Evolutionary conservation across 2,329 filamentous ascomycete genomes (phyloP), one percentile per base, ranked within the genome.

Genomic region (Microcera coccophila): DNA sequence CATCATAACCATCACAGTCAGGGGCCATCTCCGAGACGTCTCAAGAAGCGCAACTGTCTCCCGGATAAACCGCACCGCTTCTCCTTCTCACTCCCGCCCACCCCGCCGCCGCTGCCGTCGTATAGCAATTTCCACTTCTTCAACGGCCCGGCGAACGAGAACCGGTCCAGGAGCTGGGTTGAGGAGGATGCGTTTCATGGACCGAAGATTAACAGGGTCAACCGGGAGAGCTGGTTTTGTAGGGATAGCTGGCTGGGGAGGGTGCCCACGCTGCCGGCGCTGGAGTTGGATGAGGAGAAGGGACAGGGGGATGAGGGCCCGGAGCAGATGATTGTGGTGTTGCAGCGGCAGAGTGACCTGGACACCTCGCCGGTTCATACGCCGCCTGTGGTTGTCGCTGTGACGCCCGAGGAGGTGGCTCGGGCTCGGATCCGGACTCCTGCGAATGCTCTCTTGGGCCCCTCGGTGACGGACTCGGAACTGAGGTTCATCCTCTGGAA

Each of bases 111-210:
- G 3, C 49, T 67, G 38, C 61, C 63, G 19, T 54, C 62, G 21
- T 57, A 64, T n/a, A 55, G 59, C 31, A 62, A 53, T 45, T 53
- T 63, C 20, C 50, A 33, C 11, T 55, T 64, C 24, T 60, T 59
- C 48, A 35, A 43, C 55, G 42, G 57, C 53, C 39, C 64, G 52
- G 54, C 57, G 48, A 53, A 51, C 22, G 49, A 44, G 18, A 51
- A 52, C 15, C 38, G 54, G 8, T 59, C 60, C 39, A 54, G 45
- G 34, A 68, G 66, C 15, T 77, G 72, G 73, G 70, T 75, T 20
- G 72, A 75, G 43, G 74, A 75, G 49, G 73, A 78, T 38, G 68
- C 66, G 41, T 60, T 74, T n/a, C 72, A 75, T 44, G 73, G 73
- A 4, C 72, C 73, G 9, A 64, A 61, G 49, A 55, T 73, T 37